Evolutionary conservation across 306 rosid genomes (phyloP), one percentile per base, ranked within the genome.

Genomic region (Pyrus bretschneideri): DNA sequence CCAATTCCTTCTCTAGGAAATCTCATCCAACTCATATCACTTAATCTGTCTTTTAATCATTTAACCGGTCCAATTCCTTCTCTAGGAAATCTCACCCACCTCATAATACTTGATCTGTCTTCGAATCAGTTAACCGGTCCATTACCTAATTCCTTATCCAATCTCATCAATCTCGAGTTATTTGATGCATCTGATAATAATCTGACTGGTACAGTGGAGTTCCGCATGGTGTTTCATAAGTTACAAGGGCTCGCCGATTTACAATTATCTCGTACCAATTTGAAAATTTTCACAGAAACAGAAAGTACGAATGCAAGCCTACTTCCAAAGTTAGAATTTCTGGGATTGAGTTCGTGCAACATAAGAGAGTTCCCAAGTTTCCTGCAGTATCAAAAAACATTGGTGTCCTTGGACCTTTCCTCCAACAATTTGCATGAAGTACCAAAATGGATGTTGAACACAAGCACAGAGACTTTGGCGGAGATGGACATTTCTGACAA

Each of bases 181-280:
- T 63, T 69, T 0, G 1, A 1, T 13, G 54, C 58, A 1, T 0
- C 0, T 42, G 0, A 0, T 0, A 69, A 77, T 27, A 1, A 8
- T 2, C 59, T 77, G 15, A 45, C 27, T 60, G 75, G 75, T 2
- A 2, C 21, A 15, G 23, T 52, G 9, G 59, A 52, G 23, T 1
- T 52, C 19, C 59, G 4, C 27, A 25, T 25, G 2, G 1, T 49
- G 18, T 49, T 49, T 49, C 55, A 49, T 12, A 49, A 14, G n/a
- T 21, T 52, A 52, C n/a, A 52, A 18, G 19, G 19, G 18, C n/a
- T 52, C 59, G 2, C 2, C 59, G 0, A 17, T 0, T 38, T 69
- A 9, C 1, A 4, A 7, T 33, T 69, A 19, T 2, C 25, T 42
- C 0, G 0, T 11, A 44, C 60, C 75, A 2, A 8, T 1, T 40